Evolutionary conservation across 2,329 filamentous ascomycete species (phyloP).

Genomic region (Cercospora zeina): DNA sequence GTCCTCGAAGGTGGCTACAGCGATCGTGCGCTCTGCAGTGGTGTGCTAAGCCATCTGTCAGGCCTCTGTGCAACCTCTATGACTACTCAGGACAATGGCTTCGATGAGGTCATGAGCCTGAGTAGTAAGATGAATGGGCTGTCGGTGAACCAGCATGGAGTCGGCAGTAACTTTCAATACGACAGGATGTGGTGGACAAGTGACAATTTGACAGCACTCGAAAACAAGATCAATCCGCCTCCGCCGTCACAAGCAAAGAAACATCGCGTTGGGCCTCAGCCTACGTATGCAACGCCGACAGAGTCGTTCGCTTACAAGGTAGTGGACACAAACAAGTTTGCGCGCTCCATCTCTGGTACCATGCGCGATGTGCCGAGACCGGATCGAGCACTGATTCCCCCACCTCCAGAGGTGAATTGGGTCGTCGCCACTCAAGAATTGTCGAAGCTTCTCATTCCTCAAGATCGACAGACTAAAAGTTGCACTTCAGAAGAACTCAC

Average conservation of each 20-base stretch:
- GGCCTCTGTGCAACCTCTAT: constrained; percentile 60
- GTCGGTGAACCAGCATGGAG: constrained; percentile 21
- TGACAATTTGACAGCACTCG: constrained; percentile 67
- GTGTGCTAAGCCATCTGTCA: constrained; percentile 84
- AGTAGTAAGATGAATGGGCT: constrained; percentile 35
- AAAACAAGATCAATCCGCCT: constrained; percentile 57
- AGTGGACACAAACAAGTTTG: constrained; percentile 65
- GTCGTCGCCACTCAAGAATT: constrained; percentile 78
- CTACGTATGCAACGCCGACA: constrained; percentile 83
- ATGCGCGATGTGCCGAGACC: constrained; percentile 42
- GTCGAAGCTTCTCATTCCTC: constrained; percentile 77
- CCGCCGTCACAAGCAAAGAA: constrained; percentile 57
- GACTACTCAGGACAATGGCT: constrained; percentile 11
- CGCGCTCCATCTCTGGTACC: constrained; percentile 62
- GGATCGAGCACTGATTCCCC: constrained; percentile 59
- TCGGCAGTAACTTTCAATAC: constrained; percentile 34
- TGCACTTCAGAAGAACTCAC: constrained; percentile 74
- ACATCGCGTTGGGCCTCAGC: constrained; percentile 56
- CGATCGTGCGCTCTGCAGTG: constrained; percentile 83
- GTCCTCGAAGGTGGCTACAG: constrained; percentile 96
- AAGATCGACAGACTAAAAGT: constrained; percentile 71
- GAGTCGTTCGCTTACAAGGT: constrained; percentile 83
- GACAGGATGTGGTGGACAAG: constrained; percentile 50
- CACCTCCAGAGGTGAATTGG: constrained; percentile 83
- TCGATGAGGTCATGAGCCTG: constrained; percentile 25